Evolutionary conservation across 78 protist species (phyloP), one percentile per base, ranked within the genome.

Genomic region (Isochrysis galbana): DNA sequence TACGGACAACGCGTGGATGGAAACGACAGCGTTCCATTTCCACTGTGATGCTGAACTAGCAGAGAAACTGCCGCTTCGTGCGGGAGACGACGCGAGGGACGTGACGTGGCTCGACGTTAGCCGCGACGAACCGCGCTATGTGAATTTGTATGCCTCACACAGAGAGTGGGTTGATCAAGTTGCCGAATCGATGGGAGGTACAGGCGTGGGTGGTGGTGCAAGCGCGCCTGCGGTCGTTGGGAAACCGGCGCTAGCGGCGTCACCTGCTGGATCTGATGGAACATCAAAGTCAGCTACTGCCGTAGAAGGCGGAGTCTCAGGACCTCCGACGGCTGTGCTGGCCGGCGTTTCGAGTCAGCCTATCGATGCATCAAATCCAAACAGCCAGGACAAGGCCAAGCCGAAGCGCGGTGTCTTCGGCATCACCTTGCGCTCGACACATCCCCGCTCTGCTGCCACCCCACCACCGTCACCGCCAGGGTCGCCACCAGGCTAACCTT

Each of bases 1-100:
- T 36, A 88, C 91, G 47, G 91, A 88, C 93, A 19, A 89, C 83
- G 88, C 92, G 10, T 93, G 95, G 95, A 93, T 93, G 89, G 95
- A 93, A 89, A 93, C 95, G 67, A 86, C 88, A 11, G 95, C 95
- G 26, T 89, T 83, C 67, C 84, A 90, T 78, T 90, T 93, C 55
- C 95, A 93, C 46, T 77, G 84, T 46, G 26, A 3, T 23, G 55
- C 38, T 25, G 55, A 39, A 0, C 88, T 44, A 34, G 34, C 39
- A 19, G 21, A 2, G 29, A 32, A 22, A 46, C 86, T 77, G 55
- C 88, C 54, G 1, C 55, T 80, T 0, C 54, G 34, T 14, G 55
- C 47, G 26, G 88, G 88, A n/a, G 51, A 22, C 17, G 55, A 44
- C 88, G 54, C 54, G 29, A 7, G 2, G 51, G 22, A 17, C 51